These are phyloP conservation scores for Dioszegia hungarica DNA, from an alignment of 768 basidiomycete species.

Conservation along the genomic window DNA sequence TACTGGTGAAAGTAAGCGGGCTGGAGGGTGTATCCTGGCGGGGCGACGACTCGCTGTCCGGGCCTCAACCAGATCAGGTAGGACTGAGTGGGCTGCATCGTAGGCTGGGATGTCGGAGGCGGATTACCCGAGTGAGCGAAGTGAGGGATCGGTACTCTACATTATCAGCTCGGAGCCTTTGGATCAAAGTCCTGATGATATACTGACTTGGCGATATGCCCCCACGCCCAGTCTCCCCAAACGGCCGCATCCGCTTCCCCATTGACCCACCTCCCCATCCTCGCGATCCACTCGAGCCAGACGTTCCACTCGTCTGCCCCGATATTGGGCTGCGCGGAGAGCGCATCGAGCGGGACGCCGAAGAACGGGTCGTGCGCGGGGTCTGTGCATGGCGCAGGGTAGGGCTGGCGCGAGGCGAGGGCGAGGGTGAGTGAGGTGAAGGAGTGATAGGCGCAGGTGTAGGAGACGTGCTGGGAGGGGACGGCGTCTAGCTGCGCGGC, in stretches of 20 bases:
- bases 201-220: not conserved
- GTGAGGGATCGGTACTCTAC: not conserved
- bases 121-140: not conserved
- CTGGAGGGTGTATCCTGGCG: not conserved
- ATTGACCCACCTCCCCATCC: not conserved
- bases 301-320: not conserved
- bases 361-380: not conserved
- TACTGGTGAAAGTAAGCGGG: too few relatives aligned
- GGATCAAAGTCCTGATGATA: too few relatives aligned
- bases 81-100: too few relatives aligned
- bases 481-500: not conserved
- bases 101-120: too few relatives aligned
- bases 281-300: slow-evolving; percentile 1
- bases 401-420: not conserved
- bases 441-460: not conserved
- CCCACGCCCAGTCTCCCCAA: not conserved
- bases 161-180: not conserved
- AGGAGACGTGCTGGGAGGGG: too few relatives aligned
- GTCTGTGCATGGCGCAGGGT: not conserved
- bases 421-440: not conserved
- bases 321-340: not conserved
- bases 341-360: not conserved
- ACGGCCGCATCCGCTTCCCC: not conserved
- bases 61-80: too few relatives aligned
- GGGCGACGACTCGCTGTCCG: too few relatives aligned